Evolutionary conservation across 1,284 basidiomycete genomes (phyloP), one percentile per base, ranked within the genome.

Genomic region (Trichosporon faecale): DNA sequence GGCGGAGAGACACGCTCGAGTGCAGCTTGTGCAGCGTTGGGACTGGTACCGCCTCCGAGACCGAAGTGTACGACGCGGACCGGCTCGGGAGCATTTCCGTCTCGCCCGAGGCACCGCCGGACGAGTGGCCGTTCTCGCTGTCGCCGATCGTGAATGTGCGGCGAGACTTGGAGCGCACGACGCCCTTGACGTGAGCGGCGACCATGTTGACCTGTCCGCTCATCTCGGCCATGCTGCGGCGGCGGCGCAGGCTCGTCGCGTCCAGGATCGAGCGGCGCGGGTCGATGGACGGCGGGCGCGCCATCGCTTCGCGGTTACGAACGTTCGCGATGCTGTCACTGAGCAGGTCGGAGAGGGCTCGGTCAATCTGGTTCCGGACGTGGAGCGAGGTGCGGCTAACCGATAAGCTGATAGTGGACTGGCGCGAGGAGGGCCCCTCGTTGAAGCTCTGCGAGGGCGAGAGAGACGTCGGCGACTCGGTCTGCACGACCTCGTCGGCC

Each of bases 331-430:
- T 81, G 18, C 76, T 74, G 33, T 85, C 84, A 7, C 82, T 84
- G 66, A 85, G 79, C 57, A 85, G 76, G 69, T 85, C 85, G 7
- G 75, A 70, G 4, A 85, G 75, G 0, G 80, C 77, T 5, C 81
- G 76, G 72, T 85, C 84, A 66, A 85, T 82, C 7, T 79, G 74
- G 31, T 88, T 86, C 23, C 93, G 89, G 35, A 90, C 88, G 37
- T 88, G 85, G 16, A 87, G 84, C 7, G 91, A 90, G 9, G 89
- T 88, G 9, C 92, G 89, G 35, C 89, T 61, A 61, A 61, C 29
- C 57, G 57, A 61, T 33, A 61, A 61, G 57, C 57, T 61, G 18
- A 61, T 61, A 8, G 57, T 61, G 27, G 57, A 61, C 14, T 61
- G 57, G 16, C 57, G 57, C 7, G 29, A 33, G 1, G 57, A 61